Base-by-base conservation (phyloP, 164 flowering plant genomes). In the Kingdonia uniflora region DNA sequence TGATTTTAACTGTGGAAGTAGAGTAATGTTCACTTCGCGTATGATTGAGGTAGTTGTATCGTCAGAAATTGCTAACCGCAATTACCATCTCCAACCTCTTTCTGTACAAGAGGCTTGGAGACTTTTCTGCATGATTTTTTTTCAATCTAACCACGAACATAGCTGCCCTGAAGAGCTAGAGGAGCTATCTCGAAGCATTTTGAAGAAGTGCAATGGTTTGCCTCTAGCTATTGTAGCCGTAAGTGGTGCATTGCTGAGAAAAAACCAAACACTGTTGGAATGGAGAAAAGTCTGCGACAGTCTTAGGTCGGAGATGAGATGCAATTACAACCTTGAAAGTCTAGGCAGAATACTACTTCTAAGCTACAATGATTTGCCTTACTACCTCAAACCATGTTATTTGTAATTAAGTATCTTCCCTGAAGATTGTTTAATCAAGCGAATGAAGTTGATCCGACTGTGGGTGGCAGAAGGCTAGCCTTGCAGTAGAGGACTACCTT, bases 121-220 rank as follows among this genome's bases (percentile, higher is more conserved):
- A 2, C 76, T 78, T 11, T 78, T 78, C 25, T 61, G 73, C 49
- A 64, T 29, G 50, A 78, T 52, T 52, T 63, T 74, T 14, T 76
- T 79, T 33, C 51, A 57, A 58, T 55, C 38, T 45, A 52, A 59
- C 10, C 58, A 58, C 7, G 46, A 49, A 7, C 52, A 40, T 3
- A 16, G 12, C 1, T 74, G 78, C 33, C 74, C 79, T 3, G 19
- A 10, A 20, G 60, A 63, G 47, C 59, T 76, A 21, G 40, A 68
- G 21, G 29, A 38, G 5, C 13, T 69, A 15, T 26, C 46, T 21
- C 11, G n/a, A 12, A 19, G 1, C 5, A 53, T 53, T 20, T 11
- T 40, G 29, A 8, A 40, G 13, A 53, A 21, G 19, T 51, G 55
- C 19, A 22, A 7, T 19, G 55, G 55, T 19, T 52, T 52, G 43